Evolutionary conservation across 176 grass and related monocot genomes (phyloP).

Genomic region (Guadua angustifolia): DNA sequence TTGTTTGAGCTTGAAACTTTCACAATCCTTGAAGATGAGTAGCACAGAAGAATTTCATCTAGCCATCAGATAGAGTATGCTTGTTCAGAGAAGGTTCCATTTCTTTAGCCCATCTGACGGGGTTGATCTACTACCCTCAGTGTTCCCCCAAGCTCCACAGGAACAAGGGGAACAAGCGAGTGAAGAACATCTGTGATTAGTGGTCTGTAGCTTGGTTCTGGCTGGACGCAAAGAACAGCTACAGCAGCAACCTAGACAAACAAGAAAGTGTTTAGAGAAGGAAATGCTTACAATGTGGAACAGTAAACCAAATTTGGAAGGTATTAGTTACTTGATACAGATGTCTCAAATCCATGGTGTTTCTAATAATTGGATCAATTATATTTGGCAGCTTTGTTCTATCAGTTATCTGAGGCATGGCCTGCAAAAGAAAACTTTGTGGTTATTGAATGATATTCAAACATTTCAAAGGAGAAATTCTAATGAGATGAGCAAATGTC

Average conservation of each 20-base stretch:
- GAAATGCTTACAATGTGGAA: background rate
- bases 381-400: slow-evolving; percentile 76
- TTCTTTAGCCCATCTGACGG: slow-evolving; percentile 6
- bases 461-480: background rate
- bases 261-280: background rate
- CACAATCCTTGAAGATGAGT: background rate
- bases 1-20: background rate
- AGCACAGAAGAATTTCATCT: background rate
- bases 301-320: background rate
- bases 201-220: slow-evolving; percentile 83
- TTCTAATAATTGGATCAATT: slow-evolving; percentile 68
- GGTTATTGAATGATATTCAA: background rate
- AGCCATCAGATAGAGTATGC: background rate
- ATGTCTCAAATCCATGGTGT: slow-evolving; percentile 80
- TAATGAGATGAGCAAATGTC: background rate
- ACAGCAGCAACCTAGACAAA: slow-evolving; percentile 70
- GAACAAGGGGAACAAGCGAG: slow-evolving; percentile 79
- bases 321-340: slow-evolving; percentile 63
- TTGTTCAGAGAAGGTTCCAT: background rate
- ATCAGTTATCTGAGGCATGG: slow-evolving; percentile 83
- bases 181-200: slow-evolving; percentile 80
- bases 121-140: slow-evolving; percentile 51
- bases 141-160: slow-evolving; percentile 68
- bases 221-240: slow-evolving; percentile 73
- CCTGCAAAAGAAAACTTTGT: slow-evolving; percentile 47